Evolutionary conservation across 2,329 filamentous ascomycete species (phyloP).

Genomic region (Blastomyces percursus): DNA sequence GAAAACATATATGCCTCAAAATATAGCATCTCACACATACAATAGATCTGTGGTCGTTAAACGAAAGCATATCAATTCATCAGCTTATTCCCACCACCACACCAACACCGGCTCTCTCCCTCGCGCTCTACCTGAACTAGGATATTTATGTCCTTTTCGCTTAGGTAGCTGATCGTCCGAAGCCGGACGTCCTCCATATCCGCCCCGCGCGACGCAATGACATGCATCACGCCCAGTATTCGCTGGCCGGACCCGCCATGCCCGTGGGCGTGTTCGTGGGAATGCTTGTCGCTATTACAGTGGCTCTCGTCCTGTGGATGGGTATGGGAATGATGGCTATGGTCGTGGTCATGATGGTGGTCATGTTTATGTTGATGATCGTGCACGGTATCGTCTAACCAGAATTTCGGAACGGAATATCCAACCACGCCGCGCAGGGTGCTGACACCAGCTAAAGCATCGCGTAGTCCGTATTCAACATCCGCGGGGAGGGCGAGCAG

Average conservation of each 20-base stretch:
- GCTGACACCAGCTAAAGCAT: conserved; percentile 71
- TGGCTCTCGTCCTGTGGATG: conserved; percentile 15
- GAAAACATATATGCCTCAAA: neutral
- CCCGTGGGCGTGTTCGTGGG: conserved; percentile 18
- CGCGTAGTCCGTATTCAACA: conserved; percentile 77
- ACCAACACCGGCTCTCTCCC: conserved; percentile 58
- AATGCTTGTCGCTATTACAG: conserved; percentile 18
- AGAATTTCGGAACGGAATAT: conserved; percentile 82
- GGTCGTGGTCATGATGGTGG: conserved; percentile 23
- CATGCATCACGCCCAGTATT: conserved; percentile 74
- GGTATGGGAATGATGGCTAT: conserved; percentile 23
- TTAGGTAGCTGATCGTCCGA: conserved; percentile 61
- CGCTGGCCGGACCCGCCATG: conserved; percentile 25
- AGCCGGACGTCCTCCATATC: conserved; percentile 75
- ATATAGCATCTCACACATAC: neutral
- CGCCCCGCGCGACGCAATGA: conserved; percentile 60
- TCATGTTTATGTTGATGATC: conserved; percentile 23
- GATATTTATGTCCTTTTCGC: conserved; percentile 62
- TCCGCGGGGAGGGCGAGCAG: conserved; percentile 76
- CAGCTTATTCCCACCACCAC: conserved; percentile 38
- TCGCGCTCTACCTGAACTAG: conserved; percentile 83
- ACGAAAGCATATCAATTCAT: neutral
- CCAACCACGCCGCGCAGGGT: conserved; percentile 73
- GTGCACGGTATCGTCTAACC: conserved; percentile 60
- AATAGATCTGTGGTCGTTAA: neutral